phyloP scores from a whole-genome alignment of 176 grass and related monocot species.

The Oryza nivara region DNA sequence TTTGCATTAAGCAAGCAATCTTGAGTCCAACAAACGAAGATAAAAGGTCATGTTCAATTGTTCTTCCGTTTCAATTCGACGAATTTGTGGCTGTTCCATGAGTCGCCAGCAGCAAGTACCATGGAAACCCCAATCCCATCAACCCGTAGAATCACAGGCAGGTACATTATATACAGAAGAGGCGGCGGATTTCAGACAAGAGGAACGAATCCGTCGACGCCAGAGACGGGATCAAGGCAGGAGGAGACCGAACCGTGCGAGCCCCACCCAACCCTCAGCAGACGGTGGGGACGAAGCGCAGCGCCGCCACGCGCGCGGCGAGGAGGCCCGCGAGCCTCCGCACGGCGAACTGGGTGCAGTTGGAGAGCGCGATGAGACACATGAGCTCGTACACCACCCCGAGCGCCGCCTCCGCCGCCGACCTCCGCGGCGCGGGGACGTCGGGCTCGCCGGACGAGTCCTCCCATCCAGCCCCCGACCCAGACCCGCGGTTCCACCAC shows the following conservation, averaged over 20 bases:
- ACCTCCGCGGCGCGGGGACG: conserved; percentile 34
- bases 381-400: conserved; percentile 59
- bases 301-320: conserved; percentile 33
- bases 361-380: conserved; percentile 65
- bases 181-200: neutral
- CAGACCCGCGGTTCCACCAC: conserved; percentile 35
- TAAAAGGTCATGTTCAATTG: conserved; percentile 18
- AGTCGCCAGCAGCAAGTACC: neutral
- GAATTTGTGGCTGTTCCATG: conserved; percentile 24
- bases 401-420: conserved; percentile 37
- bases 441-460: conserved; percentile 24
- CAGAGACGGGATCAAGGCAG: conserved; percentile 1
- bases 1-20: conserved; percentile 5
- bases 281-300: conserved; percentile 50
- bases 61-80: conserved; percentile 46
- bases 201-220: neutral
- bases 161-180: conserved; percentile 45
- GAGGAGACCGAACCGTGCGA: neutral
- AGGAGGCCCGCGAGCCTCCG: conserved; percentile 54
- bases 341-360: conserved; percentile 65
- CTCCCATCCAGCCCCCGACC: conserved; percentile 40
- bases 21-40: neutral
- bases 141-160: neutral
- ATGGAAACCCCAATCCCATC: neutral
- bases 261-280: conserved; percentile 34